Percentiles rank a stretch among this genome's conserved stretches.
Conservation (phyloP, 176 grass and related monocot genomes). For the Luzula sylvatica region DNA sequence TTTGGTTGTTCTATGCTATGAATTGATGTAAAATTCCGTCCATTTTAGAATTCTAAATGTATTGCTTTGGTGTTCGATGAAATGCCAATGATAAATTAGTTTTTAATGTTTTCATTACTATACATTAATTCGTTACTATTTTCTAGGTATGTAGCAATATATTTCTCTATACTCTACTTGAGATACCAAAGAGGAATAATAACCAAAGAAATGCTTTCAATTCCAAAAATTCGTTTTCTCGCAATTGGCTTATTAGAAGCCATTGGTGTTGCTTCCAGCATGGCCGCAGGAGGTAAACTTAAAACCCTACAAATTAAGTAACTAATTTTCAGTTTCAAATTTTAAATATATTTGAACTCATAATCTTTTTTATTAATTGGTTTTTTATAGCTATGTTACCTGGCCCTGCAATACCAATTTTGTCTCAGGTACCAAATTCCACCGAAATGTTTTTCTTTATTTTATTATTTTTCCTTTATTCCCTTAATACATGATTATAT, state of each 20-base stretch:
- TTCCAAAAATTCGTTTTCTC: constrained; percentile 45
- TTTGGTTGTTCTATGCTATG: not conserved
- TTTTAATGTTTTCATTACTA: too few species aligned
- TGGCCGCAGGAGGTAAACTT: constrained; percentile 87
- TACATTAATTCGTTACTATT: too few species aligned
- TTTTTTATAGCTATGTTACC: constrained; percentile 64
- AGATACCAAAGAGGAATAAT: constrained; percentile 46
- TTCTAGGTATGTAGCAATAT: constrained; percentile 58
- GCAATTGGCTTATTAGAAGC: constrained; percentile 81
- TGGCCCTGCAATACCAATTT: constrained; percentile 84
- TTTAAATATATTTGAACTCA: not conserved
- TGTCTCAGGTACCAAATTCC: constrained; percentile 62
- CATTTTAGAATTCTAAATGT: not conserved
- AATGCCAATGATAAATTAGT: not conserved
- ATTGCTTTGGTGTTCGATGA: not conserved
- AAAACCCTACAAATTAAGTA: not conserved
- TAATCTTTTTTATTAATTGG: constrained; percentile 9
- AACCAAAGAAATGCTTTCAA: constrained; percentile 55
- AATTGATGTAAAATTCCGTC: not conserved
- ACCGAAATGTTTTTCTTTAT: constrained; percentile 1
- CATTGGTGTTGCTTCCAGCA: constrained; percentile 69
- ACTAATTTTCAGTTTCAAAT: too few species aligned
- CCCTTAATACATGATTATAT: not conserved
- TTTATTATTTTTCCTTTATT: constrained; percentile 4
- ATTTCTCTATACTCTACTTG: constrained; percentile 65